phyloP scores from a whole-genome alignment of 2,329 filamentous ascomycete genomes.

The Cadophora luteo-olivacea region DNA sequence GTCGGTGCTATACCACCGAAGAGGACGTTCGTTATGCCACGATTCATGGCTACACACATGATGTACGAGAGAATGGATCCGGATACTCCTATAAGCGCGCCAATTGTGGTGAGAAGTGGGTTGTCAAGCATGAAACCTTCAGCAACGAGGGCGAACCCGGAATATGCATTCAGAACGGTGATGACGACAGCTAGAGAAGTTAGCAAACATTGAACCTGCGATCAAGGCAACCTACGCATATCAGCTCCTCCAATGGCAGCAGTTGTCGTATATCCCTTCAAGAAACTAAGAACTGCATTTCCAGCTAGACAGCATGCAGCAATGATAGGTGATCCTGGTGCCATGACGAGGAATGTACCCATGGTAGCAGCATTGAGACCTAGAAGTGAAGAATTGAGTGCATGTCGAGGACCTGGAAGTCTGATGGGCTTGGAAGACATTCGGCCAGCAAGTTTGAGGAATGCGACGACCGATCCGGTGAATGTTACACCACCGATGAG shows the following conservation, averaged over 20 bases:
- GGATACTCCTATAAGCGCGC: slow-evolving; percentile 85
- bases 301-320: slow-evolving; percentile 79
- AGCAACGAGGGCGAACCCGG: slow-evolving; percentile 86
- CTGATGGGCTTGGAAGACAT: slow-evolving; percentile 80
- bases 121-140: slow-evolving; percentile 94
- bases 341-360: slow-evolving; percentile 83
- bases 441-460: slow-evolving; percentile 82
- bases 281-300: slow-evolving; percentile 79
- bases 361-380: slow-evolving; percentile 82
- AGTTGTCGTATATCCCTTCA: slow-evolving; percentile 88
- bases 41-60: slow-evolving; percentile 90
- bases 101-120: slow-evolving; percentile 81
- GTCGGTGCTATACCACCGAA: slow-evolving; percentile 81
- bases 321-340: slow-evolving; percentile 78
- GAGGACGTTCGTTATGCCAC: slow-evolving; percentile 85
- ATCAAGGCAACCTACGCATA: slow-evolving; percentile 64
- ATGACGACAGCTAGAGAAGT: slow-evolving; percentile 73
- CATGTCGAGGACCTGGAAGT: slow-evolving; percentile 73
- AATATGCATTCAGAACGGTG: slow-evolving; percentile 89
- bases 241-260: slow-evolving; percentile 91
- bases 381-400: slow-evolving; percentile 77
- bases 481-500: slow-evolving; percentile 89
- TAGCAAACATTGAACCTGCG: slow-evolving; percentile 29
- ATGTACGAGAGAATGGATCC: slow-evolving; percentile 90
- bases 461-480: slow-evolving; percentile 88